A percentile compares a stretch with the other conserved stretches of the same genome.
Evolutionary conservation across 495 filamentous ascomycete species (phyloP).

Genomic region (Aspergillus carlsbadensis): DNA sequence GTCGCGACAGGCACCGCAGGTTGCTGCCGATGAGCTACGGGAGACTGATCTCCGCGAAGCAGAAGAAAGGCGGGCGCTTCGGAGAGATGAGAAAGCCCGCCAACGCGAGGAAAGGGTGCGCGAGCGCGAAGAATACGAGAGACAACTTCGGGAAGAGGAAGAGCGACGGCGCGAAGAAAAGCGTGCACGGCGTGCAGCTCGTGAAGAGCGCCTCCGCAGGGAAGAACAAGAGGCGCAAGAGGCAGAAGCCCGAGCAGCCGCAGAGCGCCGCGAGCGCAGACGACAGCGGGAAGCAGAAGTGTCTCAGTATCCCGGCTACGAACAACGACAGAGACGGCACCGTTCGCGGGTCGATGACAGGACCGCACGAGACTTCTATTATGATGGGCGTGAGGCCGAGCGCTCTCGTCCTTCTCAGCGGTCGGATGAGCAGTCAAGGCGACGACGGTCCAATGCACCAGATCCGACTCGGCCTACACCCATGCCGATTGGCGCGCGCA

Average conservation of each 20-base stretch:
- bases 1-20: constrained; percentile 28
- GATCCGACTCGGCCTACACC: constrained; percentile 16
- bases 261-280: constrained; percentile 42
- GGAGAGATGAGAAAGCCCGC: constrained; percentile 42
- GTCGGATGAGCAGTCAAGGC: constrained; percentile 26
- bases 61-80: constrained; percentile 43
- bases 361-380: constrained; percentile 15
- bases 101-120: constrained; percentile 41
- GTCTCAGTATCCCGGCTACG: constrained; percentile 25
- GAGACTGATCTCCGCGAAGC: constrained; percentile 41
- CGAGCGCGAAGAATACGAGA: constrained; percentile 39
- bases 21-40: constrained; percentile 30
- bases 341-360: constrained; percentile 35
- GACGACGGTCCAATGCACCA: constrained; percentile 31
- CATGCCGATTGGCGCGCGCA: constrained; percentile 33
- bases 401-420: constrained; percentile 25
- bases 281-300: constrained; percentile 40
- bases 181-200: constrained; percentile 44
- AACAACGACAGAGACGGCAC: constrained; percentile 32
- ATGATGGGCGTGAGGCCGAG: constrained; percentile 24
- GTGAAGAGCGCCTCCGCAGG: constrained; percentile 45
- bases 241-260: constrained; percentile 29
- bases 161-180: constrained; percentile 48
- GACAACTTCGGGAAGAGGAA: constrained; percentile 46
- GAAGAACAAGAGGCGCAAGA: constrained; percentile 50